Evolutionary conservation across 2,329 filamentous ascomycete genomes (phyloP).

Genomic region (Trichoderma sp.): DNA sequence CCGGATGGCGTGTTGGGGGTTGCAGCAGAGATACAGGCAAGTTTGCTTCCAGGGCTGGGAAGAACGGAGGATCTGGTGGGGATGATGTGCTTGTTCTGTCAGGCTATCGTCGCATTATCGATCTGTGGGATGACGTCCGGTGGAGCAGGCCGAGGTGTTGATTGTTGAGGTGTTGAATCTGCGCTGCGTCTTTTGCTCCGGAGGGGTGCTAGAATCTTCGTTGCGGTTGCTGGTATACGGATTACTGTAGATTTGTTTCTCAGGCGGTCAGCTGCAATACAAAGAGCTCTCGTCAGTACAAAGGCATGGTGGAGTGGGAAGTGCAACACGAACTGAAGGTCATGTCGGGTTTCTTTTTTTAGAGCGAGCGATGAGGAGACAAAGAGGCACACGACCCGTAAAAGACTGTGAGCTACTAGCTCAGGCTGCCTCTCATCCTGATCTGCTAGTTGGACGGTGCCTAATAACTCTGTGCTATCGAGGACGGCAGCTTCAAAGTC

Average conservation of each 20-base stretch:
- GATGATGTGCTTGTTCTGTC: not conserved
- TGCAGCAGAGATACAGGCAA: not conserved
- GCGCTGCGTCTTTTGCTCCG: not conserved
- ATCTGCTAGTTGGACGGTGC: not conserved
- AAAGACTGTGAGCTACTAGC: not conserved
- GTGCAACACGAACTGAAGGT: not conserved
- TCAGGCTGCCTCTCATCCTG: not conserved
- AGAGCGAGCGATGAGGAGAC: not conserved
- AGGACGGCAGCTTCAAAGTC: not conserved
- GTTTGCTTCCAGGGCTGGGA: not conserved
- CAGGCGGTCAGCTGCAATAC: not conserved
- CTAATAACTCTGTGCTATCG: too few species aligned
- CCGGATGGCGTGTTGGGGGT: not conserved
- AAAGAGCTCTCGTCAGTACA: not conserved
- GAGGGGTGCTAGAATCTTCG: not conserved
- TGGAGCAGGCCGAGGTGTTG: not conserved
- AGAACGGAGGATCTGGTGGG: not conserved
- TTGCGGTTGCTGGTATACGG: not conserved
- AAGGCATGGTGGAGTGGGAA: not conserved
- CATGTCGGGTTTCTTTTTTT: not conserved
- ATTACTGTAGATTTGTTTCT: not conserved
- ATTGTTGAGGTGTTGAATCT: not conserved
- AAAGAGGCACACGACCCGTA: not conserved
- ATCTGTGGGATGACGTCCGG: conserved; percentile 15
- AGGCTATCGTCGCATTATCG: conserved; percentile 12